phyloP scores from a whole-genome alignment of 257 asterid species.

The Solanum rostratum region DNA sequence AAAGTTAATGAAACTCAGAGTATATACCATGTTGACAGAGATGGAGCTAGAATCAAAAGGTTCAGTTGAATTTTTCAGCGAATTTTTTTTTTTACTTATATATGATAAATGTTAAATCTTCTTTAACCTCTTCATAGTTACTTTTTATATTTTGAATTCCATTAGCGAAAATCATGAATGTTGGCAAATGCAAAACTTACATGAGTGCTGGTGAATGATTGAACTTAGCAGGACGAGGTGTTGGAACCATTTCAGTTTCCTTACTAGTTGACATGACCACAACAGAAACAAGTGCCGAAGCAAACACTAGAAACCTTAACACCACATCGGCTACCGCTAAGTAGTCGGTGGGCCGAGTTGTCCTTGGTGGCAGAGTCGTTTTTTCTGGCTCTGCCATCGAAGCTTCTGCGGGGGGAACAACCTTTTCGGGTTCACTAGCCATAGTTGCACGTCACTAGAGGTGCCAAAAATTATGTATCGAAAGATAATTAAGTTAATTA shows the following conservation, averaged over 20 bases:
- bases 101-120: too few species aligned
- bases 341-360: neutral
- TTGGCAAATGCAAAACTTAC: constrained; percentile 25
- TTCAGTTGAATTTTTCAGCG: too few species aligned
- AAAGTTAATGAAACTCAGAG: too few species aligned
- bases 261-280: constrained; percentile 57
- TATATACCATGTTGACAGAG: too few species aligned
- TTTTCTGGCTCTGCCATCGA: constrained; percentile 8
- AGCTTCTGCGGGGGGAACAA: neutral
- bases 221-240: constrained; percentile 42
- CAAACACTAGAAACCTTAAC: constrained; percentile 51
- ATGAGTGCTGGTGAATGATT: constrained; percentile 64
- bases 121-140: too few species aligned
- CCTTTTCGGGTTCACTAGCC: constrained; percentile 1
- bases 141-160: too few species aligned
- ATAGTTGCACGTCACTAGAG: neutral
- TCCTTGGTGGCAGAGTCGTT: neutral
- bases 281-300: constrained; percentile 42
- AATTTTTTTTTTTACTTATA: too few species aligned
- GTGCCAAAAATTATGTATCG: neutral
- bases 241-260: constrained; percentile 18
- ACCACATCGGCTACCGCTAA: constrained; percentile 34
- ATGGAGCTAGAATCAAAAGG: too few species aligned
- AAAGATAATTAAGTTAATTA: neutral
- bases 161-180: neutral